A percentile compares a stretch with the other conserved stretches of the same genome.
Conservation (phyloP, 345 rosid genomes). For the Moricandia arvensis region DNA sequence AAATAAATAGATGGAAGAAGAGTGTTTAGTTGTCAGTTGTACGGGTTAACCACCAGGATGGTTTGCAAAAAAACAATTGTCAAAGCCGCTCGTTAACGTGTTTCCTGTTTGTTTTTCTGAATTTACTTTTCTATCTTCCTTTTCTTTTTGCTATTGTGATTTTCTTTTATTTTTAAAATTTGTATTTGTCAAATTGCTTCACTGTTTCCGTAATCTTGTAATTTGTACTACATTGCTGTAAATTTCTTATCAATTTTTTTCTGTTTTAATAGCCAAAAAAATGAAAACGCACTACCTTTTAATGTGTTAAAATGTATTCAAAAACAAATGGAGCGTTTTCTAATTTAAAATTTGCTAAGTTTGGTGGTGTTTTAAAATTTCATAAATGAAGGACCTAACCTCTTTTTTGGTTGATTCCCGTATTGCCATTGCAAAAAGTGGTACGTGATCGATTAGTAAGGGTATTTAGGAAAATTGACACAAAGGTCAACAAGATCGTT, state of each 20-base stretch:
- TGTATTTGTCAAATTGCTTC: not conserved
- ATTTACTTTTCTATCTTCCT: not conserved
- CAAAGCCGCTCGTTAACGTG: conserved; percentile 32
- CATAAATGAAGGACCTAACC: not conserved
- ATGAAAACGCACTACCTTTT: not conserved
- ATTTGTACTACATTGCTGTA: not conserved
- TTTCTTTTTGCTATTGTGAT: not conserved
- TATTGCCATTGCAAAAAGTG: not conserved
- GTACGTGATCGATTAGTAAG: not conserved
- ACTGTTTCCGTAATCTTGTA: not conserved
- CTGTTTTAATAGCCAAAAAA: not conserved
- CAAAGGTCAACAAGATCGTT: conserved; percentile 7
- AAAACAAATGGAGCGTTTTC: not conserved
- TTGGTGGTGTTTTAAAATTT: not conserved
- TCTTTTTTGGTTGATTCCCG: not conserved
- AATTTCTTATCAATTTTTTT: not conserved
- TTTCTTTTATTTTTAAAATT: not conserved
- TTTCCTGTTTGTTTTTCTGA: conserved; percentile 1
- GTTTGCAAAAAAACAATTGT: conserved; percentile 28
- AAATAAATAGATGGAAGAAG: conserved; percentile 7
- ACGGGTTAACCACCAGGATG: conserved; percentile 28
- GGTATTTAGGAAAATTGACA: conserved; percentile 10
- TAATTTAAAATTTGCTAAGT: not conserved
- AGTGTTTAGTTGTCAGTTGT: conserved; percentile 3
- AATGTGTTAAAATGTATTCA: not conserved